Evolutionary conservation across 176 grass and related monocot species (phyloP).

Genomic region (Musa beccarii): DNA sequence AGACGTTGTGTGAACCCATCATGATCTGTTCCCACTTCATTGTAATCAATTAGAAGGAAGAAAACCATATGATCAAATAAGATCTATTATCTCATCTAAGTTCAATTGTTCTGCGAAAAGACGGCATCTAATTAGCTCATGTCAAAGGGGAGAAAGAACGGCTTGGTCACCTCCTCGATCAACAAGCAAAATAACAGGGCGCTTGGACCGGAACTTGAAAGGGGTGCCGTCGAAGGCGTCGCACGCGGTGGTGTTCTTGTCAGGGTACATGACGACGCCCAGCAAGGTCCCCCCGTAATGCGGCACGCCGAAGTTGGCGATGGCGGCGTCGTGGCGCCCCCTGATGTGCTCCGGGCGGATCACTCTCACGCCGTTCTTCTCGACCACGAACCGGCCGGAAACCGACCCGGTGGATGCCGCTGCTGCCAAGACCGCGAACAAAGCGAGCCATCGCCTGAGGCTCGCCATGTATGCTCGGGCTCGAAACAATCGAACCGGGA

Average conservation of each 20-base stretch:
- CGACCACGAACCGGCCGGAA: constrained; percentile 57
- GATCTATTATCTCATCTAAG: too few species aligned
- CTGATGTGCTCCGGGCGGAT: constrained; percentile 43
- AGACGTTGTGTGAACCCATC: too few species aligned
- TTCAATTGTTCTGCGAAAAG: too few species aligned
- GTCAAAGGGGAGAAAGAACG: neutral
- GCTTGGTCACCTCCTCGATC: constrained; percentile 61
- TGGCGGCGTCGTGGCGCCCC: constrained; percentile 62
- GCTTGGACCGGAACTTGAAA: constrained; percentile 39
- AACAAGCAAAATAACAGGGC: constrained; percentile 65
- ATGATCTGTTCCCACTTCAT: neutral
- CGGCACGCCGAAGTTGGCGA: constrained; percentile 93
- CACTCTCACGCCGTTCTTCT: constrained; percentile 67
- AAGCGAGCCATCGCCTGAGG: constrained; percentile 7
- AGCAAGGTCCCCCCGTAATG: constrained; percentile 69
- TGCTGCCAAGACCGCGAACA: constrained; percentile 17
- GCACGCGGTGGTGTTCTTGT: constrained; percentile 38
- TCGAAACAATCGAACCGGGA: neutral
- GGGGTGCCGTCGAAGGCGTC: constrained; percentile 23
- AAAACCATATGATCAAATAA: too few species aligned
- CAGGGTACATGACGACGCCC: constrained; percentile 56
- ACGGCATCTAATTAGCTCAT: too few species aligned
- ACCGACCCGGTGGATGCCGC: constrained; percentile 20
- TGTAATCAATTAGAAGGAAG: neutral
- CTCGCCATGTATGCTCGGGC: constrained; percentile 19